Evolutionary conservation across 495 filamentous ascomycete genomes (phyloP), one percentile per base, ranked within the genome.

Genomic region (Baudoinia panamericana): DNA sequence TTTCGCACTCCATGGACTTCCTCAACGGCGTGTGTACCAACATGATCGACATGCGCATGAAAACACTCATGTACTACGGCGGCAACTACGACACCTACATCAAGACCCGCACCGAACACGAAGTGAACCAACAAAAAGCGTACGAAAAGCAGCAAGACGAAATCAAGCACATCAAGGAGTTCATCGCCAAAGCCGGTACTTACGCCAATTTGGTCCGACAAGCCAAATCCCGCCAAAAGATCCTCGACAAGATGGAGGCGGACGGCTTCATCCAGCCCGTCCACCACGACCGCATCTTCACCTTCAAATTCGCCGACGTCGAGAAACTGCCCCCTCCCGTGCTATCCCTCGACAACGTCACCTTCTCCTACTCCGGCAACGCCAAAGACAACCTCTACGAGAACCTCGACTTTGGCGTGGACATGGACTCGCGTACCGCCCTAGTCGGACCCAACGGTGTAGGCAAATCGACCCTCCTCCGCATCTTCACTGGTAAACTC

Each of bases 211-310:
- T 99, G 64, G 90, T 99, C 55, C 71, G 85, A 56, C 90, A 97
- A 68, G 90, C 90, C 62, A 97, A 97, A 71, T 96, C 90, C 22
- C 78, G 90, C 34, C 90, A 97, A 65, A 97, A 97, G 83, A 96
- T 97, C 62, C 75, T 97, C 43, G 90, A 97, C 73, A 97, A 97
- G 73, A 97, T 97, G 90, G 90, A 96, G 69, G 92, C 90, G 41
- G 90, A 97, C 53, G 90, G 90, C 49, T 86, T 96, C 62, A 95
- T 97, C 55, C 80, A 97, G 67, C 80, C 82, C 21, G 84, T 97
- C 41, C 62, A 72, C 46, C 60, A 72, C 44, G 90, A 97, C 64
- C 73, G 80, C 31, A 83, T 95, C 55, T 97, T 97, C 71, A 85
- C 83, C 37, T 97, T 97, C 78, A 80, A 90, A 59, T 97, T 97